Evolutionary conservation across 495 filamentous ascomycete genomes (phyloP), one percentile per base, ranked within the genome.

Genomic region (Talaromyces borbonicus): DNA sequence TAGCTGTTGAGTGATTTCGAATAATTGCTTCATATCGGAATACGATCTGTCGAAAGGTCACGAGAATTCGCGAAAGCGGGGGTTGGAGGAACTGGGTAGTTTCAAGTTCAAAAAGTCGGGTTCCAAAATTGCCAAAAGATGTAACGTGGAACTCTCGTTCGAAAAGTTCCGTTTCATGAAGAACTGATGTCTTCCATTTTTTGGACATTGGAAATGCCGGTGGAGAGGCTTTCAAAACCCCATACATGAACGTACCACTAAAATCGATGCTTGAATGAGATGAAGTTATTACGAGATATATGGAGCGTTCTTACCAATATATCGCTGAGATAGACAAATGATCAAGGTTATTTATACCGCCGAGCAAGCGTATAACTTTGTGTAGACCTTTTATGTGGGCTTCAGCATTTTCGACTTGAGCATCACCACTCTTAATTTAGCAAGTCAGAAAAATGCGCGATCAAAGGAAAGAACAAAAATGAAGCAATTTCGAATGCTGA

Each of bases 371-470:
- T 16, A 54, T 27, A 12, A 51, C 43, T 33, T 49, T 51, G 9
- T 47, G 43, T 26, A 54, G 23, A 23, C 49, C 52, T 8, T 54
- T 47, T 29, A 54, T 51, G 42, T 54, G 49, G 19, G 40, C 42
- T 15, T 54, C 33, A 7, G 38, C 38, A 9, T 49, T 47, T 18
- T 42, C 52, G 16, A 51, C 25, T 9, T 54, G 51, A 32, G 32
- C 46, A 31, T 54, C 49, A 23, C 45, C 35, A 11, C 43, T 49
- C 49, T 49, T 20, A 1, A 29, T 25, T 24, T 16, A 12, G 1
- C 12, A 22, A 25, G 40, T 43, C 19, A 43, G 40, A 25, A 27
- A 27, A 11, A 27, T 8, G 14, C 4, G 16, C 12, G 19, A 20
- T 40, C 19, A 24, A 19, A 12, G 9, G 14, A 25, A 16, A 15